phyloP scores from a whole-genome alignment of 1,284 basidiomycete genomes.

The Microbotryum intermedium region DNA sequence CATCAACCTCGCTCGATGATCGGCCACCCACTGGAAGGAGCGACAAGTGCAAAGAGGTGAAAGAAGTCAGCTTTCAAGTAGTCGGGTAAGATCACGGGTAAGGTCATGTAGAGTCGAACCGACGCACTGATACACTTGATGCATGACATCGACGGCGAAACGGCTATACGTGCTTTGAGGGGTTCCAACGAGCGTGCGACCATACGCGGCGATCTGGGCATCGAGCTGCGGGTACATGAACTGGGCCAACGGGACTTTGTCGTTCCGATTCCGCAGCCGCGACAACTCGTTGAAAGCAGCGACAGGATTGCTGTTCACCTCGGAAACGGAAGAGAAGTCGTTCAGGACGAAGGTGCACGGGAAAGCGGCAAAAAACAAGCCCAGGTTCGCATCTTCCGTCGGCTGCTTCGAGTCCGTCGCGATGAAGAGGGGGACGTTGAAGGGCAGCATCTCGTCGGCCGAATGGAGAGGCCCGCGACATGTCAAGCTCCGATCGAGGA shows the following conservation, averaged over 20 bases:
- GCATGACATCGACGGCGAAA: constrained; percentile 58
- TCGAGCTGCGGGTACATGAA: constrained; percentile 59
- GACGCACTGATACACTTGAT: constrained; percentile 49
- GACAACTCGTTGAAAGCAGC: constrained; percentile 42
- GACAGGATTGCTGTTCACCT: constrained; percentile 13
- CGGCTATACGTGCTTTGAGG: constrained; percentile 63
- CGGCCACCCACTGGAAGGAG: constrained; percentile 16
- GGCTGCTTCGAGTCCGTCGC: constrained; percentile 53
- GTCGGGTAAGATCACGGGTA: background rate
- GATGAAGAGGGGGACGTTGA: constrained; percentile 60
- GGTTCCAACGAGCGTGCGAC: constrained; percentile 55
- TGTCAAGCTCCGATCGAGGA: constrained; percentile 29
- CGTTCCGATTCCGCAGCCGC: constrained; percentile 47
- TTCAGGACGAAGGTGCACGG: constrained; percentile 59
- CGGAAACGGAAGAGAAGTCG: constrained; percentile 45
- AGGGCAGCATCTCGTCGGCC: constrained; percentile 36
- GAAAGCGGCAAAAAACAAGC: constrained; percentile 51
- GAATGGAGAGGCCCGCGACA: constrained; percentile 30
- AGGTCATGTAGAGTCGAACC: background rate
- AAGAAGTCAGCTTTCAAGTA: background rate
- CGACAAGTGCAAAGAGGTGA: background rate
- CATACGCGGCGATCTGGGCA: constrained; percentile 55
- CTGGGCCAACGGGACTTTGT: constrained; percentile 47
- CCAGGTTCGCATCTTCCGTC: constrained; percentile 45
- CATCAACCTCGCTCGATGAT: constrained; percentile 23